Evolutionary conservation across 1,139 yeast genomes (phyloP).

Genomic region (Lipomyces yarrowii): DNA sequence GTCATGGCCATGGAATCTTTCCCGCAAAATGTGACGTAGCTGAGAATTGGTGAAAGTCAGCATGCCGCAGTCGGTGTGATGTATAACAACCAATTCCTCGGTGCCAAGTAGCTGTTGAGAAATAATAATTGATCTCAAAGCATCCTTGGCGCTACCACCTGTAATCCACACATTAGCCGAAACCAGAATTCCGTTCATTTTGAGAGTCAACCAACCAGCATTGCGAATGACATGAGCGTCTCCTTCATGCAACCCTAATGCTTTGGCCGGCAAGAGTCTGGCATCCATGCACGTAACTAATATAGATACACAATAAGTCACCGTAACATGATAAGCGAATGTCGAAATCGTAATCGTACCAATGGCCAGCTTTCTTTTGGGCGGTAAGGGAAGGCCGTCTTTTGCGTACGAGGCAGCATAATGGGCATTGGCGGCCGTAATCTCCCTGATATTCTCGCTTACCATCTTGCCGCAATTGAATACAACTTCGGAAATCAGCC

Average conservation of each 20-base stretch:
- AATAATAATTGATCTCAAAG: conserved; percentile 48
- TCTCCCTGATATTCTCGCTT: conserved; percentile 19
- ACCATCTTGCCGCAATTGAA: not conserved
- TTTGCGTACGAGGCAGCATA: conserved; percentile 32
- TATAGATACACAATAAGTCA: not conserved
- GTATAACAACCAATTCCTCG: conserved; percentile 47
- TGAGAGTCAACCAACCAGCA: conserved; percentile 37
- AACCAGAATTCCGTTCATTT: not conserved
- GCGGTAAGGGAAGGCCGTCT: conserved; percentile 44
- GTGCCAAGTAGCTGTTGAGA: conserved; percentile 47
- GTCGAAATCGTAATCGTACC: conserved; percentile 9
- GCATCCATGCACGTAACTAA: conserved; percentile 52
- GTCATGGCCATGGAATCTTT: conserved; percentile 40
- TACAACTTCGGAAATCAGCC: not conserved
- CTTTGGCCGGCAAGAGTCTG: conserved; percentile 49
- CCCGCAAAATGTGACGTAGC: conserved; percentile 40
- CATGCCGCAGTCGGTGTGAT: conserved; percentile 42
- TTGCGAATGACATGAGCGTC: conserved; percentile 53
- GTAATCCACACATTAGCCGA: not conserved
- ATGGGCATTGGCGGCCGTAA: conserved; percentile 32
- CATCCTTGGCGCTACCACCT: conserved; percentile 51
- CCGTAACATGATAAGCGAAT: not conserved
- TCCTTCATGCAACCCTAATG: conserved; percentile 49
- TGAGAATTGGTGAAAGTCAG: conserved; percentile 46
- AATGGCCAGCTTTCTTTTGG: conserved; percentile 45